These are phyloP conservation scores for Avicennia marina DNA, from an alignment of 257 asterid genomes.

Conservation along the genomic window DNA sequence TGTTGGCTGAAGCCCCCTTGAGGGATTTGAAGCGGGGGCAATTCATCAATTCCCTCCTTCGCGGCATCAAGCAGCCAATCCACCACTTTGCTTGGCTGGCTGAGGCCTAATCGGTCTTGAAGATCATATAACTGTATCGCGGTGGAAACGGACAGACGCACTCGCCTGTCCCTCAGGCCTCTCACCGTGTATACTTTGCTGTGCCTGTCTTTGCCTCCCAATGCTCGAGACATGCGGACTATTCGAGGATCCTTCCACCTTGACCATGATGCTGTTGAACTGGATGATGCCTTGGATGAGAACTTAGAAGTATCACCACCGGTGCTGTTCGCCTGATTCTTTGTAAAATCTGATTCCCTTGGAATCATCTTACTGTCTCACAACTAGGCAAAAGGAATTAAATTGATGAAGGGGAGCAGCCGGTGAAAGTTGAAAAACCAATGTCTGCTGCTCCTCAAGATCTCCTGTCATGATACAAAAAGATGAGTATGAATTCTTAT, in stretches of 20 bases:
- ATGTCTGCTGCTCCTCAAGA: neutral
- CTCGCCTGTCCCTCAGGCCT: slow-evolving; percentile 76
- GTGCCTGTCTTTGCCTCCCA: slow-evolving; percentile 79
- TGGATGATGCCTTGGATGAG: slow-evolving; percentile 23
- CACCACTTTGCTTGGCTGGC: slow-evolving; percentile 77
- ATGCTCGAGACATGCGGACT: slow-evolving; percentile 62
- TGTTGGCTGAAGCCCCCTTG: slow-evolving; percentile 31
- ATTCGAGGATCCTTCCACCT: slow-evolving; percentile 64
- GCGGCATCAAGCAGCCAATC: slow-evolving; percentile 82
- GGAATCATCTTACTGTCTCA: slow-evolving; percentile 38
- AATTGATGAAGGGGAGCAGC: too few species aligned
- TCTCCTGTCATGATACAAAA: neutral
- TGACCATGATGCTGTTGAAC: slow-evolving; percentile 44
- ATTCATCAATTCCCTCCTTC: slow-evolving; percentile 56
- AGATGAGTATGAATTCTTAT: too few species aligned
- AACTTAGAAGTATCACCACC: slow-evolving; percentile 1
- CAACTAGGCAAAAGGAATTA: neutral
- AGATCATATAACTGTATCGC: slow-evolving; percentile 84
- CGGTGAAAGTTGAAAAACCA: too few species aligned
- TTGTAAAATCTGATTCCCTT: slow-evolving; percentile 23
- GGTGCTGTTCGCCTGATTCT: slow-evolving; percentile 25
- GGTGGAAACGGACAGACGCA: slow-evolving; percentile 72
- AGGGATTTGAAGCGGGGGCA: slow-evolving; percentile 71
- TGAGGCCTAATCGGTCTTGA: slow-evolving; percentile 71
- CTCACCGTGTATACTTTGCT: slow-evolving; percentile 82